Evolutionary conservation across 306 rosid genomes (phyloP).

Genomic region (Carpinus viminea): DNA sequence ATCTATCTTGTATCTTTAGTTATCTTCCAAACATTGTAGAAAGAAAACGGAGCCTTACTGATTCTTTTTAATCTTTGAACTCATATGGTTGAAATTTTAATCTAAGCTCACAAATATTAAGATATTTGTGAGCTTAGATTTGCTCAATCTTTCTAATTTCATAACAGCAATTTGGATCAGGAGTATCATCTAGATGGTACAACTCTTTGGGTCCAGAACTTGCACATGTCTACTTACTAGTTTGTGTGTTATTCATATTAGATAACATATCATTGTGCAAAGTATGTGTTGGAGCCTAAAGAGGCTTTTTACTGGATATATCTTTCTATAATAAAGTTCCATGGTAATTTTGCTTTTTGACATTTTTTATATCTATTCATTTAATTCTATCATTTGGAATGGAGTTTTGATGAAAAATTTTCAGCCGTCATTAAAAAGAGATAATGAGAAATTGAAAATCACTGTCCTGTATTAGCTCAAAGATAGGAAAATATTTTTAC

Average conservation of each 20-base stretch:
- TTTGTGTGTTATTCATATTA: not conserved
- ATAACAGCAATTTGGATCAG: not conserved
- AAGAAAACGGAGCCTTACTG: not conserved
- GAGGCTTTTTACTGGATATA: not conserved
- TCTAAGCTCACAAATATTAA: not conserved
- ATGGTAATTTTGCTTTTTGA: not conserved
- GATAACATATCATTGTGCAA: not conserved
- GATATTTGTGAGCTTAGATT: not conserved
- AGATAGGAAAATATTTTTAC: not conserved
- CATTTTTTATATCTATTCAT: not conserved
- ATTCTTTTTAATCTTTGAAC: not conserved
- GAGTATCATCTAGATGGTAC: not conserved
- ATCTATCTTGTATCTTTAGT: not conserved
- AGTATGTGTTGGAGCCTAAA: not conserved
- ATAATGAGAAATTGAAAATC: not conserved
- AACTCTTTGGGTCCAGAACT: not conserved
- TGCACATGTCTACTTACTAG: not conserved
- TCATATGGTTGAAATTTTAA: not conserved
- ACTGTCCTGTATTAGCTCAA: not conserved
- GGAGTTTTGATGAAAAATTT: not conserved
- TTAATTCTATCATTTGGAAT: not conserved
- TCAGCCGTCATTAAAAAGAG: not conserved
- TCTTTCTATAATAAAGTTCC: not conserved
- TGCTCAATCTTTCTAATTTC: not conserved
- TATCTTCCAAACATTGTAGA: slow-evolving; percentile 5